Evolutionary conservation across 257 asterid genomes (phyloP), one percentile per base, ranked within the genome.

Genomic region (Coffea canephora): DNA sequence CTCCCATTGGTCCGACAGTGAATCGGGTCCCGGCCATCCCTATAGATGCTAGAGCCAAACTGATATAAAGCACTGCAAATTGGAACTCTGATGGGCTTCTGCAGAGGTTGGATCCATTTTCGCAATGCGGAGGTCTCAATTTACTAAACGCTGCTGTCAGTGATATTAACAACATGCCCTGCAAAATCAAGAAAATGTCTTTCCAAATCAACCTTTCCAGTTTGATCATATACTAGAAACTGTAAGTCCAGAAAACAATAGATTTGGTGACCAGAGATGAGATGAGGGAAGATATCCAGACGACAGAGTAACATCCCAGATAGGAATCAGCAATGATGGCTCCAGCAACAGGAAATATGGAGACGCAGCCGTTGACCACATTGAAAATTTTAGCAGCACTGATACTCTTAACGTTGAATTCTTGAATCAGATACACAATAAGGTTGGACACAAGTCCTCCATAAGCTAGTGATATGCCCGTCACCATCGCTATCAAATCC

Each of bases 251-350:
- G 1, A 25, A 13, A 71, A 46, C 23, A 1, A 41, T 13, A 13
- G 61, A 21, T 23, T 75, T 10, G 4, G 12, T 76, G 82, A 91
- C 98, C 88, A 92, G 88, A 16, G 88, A 64, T 23, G 98, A 94
- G 71, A 94, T 66, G 70, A 94, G 86, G 67, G 96, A 85, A 4
- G 95, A 91, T 68, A 89, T 86, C 88, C 94, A 92, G 83, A 94
- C 86, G 84, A 94, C 95, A 0, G 97, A 78, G 89, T 87, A 94
- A 82, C 91, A 87, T 50, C 96, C 96, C 0, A 88, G 72, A 34
- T 69, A 91, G n/a, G 96, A 91, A 80, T 94, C 98, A 0, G 97
- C 97, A 7, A 91, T 52, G 3, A 94, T 84, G 2, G 98, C 98
- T 15, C 92, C 96, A 36, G 87, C 79, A 9, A 94, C 85, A 1